Evolutionary conservation across 2,329 filamentous ascomycete species (phyloP).

Genomic region (Dissoconium aciculare): DNA sequence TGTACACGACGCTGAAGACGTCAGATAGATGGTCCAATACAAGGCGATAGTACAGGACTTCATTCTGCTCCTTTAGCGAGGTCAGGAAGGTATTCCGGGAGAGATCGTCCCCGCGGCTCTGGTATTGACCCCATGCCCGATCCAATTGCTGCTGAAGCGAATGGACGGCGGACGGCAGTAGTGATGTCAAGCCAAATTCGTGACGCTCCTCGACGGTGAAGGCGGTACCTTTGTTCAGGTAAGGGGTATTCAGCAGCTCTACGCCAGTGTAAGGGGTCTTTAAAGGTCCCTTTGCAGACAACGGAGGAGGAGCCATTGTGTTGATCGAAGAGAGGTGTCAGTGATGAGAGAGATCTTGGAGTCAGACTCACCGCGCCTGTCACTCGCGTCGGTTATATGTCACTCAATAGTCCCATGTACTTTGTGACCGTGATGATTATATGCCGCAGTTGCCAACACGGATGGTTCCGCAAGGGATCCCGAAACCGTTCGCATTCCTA

Average conservation of each 20-base stretch:
- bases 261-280: neutral
- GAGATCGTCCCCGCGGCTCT: constrained; percentile 44
- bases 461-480: no score
- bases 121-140: constrained; percentile 70
- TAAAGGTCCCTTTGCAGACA: neutral
- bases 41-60: constrained; percentile 66
- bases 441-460: no score
- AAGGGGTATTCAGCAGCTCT: constrained; percentile 46
- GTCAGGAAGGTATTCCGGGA: constrained; percentile 82
- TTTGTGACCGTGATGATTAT: no score
- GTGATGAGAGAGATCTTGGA: no score
- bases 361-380: no score
- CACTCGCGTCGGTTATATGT: no score
- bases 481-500: no score
- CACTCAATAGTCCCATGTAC: no score
- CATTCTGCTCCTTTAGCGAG: constrained; percentile 71
- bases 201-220: constrained; percentile 55
- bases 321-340: no score
- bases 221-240: constrained; percentile 73
- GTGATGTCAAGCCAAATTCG: constrained; percentile 54
- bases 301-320: neutral
- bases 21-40: constrained; percentile 65
- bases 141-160: constrained; percentile 61
- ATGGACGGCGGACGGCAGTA: constrained; percentile 58
- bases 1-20: constrained; percentile 86